These are phyloP conservation scores for Coemansia sp. DNA, from an alignment of 192 early-diverging fungal species.

Conservation along the genomic window DNA sequence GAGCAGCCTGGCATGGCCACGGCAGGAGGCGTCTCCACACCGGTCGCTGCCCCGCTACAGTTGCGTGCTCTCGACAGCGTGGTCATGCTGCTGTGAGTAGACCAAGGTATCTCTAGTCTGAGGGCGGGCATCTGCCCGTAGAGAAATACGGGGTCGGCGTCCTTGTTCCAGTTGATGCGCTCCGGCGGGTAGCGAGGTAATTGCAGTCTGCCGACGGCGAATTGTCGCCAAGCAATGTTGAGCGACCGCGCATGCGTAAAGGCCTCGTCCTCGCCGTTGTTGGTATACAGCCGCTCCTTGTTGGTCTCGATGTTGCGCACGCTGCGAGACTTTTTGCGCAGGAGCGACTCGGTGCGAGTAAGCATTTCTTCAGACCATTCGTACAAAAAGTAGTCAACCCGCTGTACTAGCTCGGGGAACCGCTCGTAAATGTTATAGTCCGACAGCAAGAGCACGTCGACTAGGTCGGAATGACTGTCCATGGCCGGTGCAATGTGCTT, in stretches of 20 bases:
- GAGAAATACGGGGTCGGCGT: constrained; percentile 53
- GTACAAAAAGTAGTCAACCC: constrained; percentile 51
- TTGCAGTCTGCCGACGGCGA: constrained; percentile 37
- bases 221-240: constrained; percentile 53
- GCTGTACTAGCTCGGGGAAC: constrained; percentile 48
- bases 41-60: neutral
- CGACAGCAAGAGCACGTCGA: constrained; percentile 48
- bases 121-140: constrained; percentile 49
- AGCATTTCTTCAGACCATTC: constrained; percentile 44
- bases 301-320: constrained; percentile 10
- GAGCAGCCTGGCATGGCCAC: neutral
- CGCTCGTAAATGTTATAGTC: constrained; percentile 53
- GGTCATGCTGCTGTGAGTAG: constrained; percentile 15
- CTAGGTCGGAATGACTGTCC: constrained; percentile 37
- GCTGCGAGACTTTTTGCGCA: constrained; percentile 28
- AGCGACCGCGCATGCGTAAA: constrained; percentile 43
- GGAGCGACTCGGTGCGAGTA: constrained; percentile 36
- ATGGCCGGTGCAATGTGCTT: constrained; percentile 13
- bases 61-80: neutral
- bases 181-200: constrained; percentile 48
- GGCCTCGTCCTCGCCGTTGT: constrained; percentile 29
- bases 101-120: constrained; percentile 43
- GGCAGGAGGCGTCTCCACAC: neutral
- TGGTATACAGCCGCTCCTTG: constrained; percentile 11
- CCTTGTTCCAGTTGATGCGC: constrained; percentile 55